phyloP scores from a whole-genome alignment of 768 basidiomycete genomes.

The Coprinellus micaceus region DNA sequence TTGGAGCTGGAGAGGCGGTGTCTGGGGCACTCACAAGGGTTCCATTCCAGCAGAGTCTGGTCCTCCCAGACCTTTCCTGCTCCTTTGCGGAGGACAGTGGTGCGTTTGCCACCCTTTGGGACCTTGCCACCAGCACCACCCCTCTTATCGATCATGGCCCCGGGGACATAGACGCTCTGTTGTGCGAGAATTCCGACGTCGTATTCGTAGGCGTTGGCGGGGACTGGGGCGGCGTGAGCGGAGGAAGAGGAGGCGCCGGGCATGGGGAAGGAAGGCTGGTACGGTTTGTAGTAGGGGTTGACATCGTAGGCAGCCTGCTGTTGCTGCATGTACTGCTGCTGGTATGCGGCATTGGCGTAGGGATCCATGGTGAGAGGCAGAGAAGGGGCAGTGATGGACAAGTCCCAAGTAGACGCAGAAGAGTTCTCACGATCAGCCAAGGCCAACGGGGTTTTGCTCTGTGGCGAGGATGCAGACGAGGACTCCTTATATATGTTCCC shows the following conservation, averaged over 20 bases:
- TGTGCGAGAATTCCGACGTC: conserved; percentile 89
- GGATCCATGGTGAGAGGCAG: conserved; percentile 34
- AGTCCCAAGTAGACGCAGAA: too few relatives aligned
- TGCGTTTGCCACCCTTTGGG: conserved; percentile 86
- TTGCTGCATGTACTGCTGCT: conserved; percentile 50
- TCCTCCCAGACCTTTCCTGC: conserved; percentile 99
- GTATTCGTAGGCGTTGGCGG: conserved; percentile 89
- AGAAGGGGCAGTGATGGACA: not conserved
- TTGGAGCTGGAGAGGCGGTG: conserved; percentile 4
- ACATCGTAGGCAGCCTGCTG: conserved; percentile 54
- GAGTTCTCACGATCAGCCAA: too few relatives aligned
- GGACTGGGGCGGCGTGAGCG: conserved; percentile 74
- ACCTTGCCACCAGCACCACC: conserved; percentile 83
- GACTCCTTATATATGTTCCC: too few relatives aligned
- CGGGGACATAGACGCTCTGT: conserved; percentile 89
- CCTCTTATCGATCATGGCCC: conserved; percentile 85
- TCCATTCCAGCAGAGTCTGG: conserved; percentile 96
- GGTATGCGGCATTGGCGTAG: conserved; percentile 43
- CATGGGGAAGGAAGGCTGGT: conserved; percentile 69
- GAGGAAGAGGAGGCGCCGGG: conserved; percentile 50
- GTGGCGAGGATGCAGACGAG: too few relatives aligned
- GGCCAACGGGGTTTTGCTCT: too few relatives aligned
- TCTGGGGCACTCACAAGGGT: conserved; percentile 69
- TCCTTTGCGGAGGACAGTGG: conserved; percentile 92
- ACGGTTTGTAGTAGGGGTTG: conserved; percentile 81